These are phyloP conservation scores for Metschnikowia chrysomelidarum DNA, from an alignment of 805 yeast species.

Conservation along the genomic window DNA sequence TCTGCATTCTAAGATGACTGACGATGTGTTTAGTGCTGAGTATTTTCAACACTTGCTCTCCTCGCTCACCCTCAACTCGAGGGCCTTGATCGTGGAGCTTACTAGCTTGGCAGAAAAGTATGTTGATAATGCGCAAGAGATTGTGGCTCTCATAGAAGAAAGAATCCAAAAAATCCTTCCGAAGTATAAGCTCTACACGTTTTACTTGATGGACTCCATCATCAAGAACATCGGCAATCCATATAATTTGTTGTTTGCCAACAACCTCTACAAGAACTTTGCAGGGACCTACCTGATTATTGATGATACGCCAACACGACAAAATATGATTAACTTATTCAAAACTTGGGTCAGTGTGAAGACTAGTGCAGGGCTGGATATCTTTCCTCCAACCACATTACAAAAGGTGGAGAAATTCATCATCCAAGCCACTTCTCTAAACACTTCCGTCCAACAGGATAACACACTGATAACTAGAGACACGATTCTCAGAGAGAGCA, in stretches of 20 bases:
- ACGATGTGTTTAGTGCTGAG: slow-evolving; percentile 27
- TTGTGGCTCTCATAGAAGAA: slow-evolving; percentile 34
- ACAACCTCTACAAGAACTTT: slow-evolving; percentile 33
- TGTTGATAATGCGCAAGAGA: slow-evolving; percentile 31
- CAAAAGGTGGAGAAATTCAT: slow-evolving; percentile 37
- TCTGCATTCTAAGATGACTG: too few relatives aligned
- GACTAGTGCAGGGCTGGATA: slow-evolving; percentile 33
- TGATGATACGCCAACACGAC: slow-evolving; percentile 39
- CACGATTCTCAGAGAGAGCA: slow-evolving; percentile 35
- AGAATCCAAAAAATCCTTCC: slow-evolving; percentile 39
- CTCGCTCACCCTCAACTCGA: slow-evolving; percentile 36
- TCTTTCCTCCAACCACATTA: slow-evolving; percentile 31
- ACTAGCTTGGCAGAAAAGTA: slow-evolving; percentile 37
- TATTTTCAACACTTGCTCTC: slow-evolving; percentile 31
- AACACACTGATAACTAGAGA: slow-evolving; percentile 23
- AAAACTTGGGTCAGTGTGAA: slow-evolving; percentile 39
- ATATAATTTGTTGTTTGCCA: slow-evolving; percentile 37
- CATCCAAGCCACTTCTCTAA: slow-evolving; percentile 36
- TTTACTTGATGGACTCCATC: slow-evolving; percentile 42
- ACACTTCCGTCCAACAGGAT: slow-evolving; percentile 13
- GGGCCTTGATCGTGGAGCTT: slow-evolving; percentile 38
- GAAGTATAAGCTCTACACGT: slow-evolving; percentile 31
- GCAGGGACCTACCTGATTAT: slow-evolving; percentile 40
- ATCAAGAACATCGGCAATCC: slow-evolving; percentile 45
- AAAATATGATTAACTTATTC: slow-evolving; percentile 38